Evolutionary conservation across 305 asterid genomes (phyloP).

Genomic region (Fraxinus baroniana): DNA sequence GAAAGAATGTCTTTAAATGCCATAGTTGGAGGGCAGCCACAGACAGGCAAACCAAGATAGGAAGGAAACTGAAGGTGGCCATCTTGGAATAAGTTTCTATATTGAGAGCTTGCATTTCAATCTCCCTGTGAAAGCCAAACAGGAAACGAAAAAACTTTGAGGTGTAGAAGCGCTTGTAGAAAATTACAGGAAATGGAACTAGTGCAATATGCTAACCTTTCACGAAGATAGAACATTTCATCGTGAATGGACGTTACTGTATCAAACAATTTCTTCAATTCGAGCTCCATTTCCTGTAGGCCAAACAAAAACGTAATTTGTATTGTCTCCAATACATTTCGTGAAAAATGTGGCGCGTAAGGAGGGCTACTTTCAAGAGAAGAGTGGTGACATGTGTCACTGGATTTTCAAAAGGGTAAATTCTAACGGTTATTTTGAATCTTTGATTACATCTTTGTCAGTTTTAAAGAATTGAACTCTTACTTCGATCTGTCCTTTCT

Average conservation of each 20-base stretch:
- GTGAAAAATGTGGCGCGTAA: background rate
- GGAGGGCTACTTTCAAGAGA: background rate
- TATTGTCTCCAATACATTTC: background rate
- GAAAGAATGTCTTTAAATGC: slow-evolving; percentile 36
- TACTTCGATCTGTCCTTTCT: slow-evolving; percentile 30
- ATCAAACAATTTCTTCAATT: slow-evolving; percentile 32
- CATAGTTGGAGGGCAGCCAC: slow-evolving; percentile 38
- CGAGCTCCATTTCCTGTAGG: slow-evolving; percentile 29
- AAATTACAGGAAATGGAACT: background rate
- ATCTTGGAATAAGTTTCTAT: slow-evolving; percentile 27
- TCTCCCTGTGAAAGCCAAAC: slow-evolving; percentile 25
- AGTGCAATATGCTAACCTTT: slow-evolving; percentile 20
- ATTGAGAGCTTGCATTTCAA: slow-evolving; percentile 32
- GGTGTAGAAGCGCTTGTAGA: background rate
- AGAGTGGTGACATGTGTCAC: background rate
- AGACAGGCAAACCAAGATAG: slow-evolving; percentile 26
- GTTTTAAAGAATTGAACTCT: background rate
- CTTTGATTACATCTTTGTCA: background rate
- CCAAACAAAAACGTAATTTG: background rate
- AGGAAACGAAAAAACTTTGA: background rate
- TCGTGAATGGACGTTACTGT: slow-evolving; percentile 27
- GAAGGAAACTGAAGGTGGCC: slow-evolving; percentile 22
- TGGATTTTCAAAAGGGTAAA: too few species aligned
- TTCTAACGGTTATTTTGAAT: too few species aligned
- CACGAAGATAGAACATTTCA: slow-evolving; percentile 31